Evolutionary conservation across 148 eudicot species (phyloP), one percentile per base, ranked within the genome.

Genomic region (Drosera capensis): DNA sequence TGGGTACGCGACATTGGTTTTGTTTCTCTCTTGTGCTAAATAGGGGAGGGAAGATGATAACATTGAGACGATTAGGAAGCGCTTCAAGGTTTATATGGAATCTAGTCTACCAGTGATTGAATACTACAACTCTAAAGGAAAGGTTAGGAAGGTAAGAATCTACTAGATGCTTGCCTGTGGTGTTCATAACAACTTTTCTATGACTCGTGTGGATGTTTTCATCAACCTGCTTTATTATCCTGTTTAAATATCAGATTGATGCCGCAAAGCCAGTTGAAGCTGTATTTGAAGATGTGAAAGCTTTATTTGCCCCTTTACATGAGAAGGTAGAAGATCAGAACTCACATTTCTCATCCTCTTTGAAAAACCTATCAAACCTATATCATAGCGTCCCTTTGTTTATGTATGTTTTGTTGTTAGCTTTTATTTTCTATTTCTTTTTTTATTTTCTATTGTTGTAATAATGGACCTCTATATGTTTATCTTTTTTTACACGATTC

Each of bases 1-100:
- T 15, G 11, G 38, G 11, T 34, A 1, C 1, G 8, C 38, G 11
- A 15, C 11, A 34, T 13, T 34, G 14, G 14, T 34, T 1, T 4
- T 15, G 4, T 7, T 41, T 22, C 18, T 14, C 17, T 1, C 29
- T 23, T 41, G 1, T 14, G 25, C 46, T 8, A 43, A 8, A 25
- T 22, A 78, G 86, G 80, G 77, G 37, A 63, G 86, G 56, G 78
- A 59, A 49, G 81, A 78, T 49, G 86, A 78, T 49, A 78, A 78
- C 49, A 74, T 71, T 43, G 81, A 71, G 31, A 71, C 81, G 21
- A 74, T 78, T 43, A 56, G 62, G 43, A 74, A 78, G 71, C 64
- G 86, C 28, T 78, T 78, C 31, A 78, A 71, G 12, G 86, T 78
- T 45, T 78, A 56, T 46, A 48, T 63, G 57, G 81, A 78, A 57